Conservation (phyloP, 2,329 filamentous ascomycete genomes). For the Harringtonia lauricola region DNA sequence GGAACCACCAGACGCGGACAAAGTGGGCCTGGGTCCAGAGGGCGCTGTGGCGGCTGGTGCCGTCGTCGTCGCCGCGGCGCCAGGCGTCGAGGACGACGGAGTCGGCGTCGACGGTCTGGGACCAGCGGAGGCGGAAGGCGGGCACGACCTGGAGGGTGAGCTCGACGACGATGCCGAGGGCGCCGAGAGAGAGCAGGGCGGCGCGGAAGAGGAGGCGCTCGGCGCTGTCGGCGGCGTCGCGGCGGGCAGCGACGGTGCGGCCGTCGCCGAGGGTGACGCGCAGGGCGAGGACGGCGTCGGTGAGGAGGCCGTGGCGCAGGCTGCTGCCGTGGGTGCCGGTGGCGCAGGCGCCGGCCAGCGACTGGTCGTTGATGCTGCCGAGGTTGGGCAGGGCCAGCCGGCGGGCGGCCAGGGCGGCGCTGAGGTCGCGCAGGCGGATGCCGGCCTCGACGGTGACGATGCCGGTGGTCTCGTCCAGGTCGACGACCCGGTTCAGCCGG, state of each 20-base stretch:
- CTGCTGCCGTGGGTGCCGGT: slow-evolving; percentile 92
- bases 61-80: slow-evolving; percentile 53
- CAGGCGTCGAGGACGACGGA: slow-evolving; percentile 54
- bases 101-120: slow-evolving; percentile 66
- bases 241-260: slow-evolving; percentile 49
- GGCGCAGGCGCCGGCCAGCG: slow-evolving; percentile 80
- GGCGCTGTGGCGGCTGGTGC: slow-evolving; percentile 51
- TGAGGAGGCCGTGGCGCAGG: slow-evolving; percentile 71
- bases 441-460: slow-evolving; percentile 76
- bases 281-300: slow-evolving; percentile 62
- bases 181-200: slow-evolving; percentile 76
- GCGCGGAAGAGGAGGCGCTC: slow-evolving; percentile 88
- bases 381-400: slow-evolving; percentile 84
- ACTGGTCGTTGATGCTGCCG: slow-evolving; percentile 92
- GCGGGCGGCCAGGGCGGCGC: slow-evolving; percentile 58
- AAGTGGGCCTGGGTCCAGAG: slow-evolving; percentile 84
- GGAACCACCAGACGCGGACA: slow-evolving; percentile 95
- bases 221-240: slow-evolving; percentile 39
- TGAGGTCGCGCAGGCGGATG: slow-evolving; percentile 68
- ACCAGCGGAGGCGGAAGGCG: slow-evolving; percentile 77
- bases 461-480: slow-evolving; percentile 41
- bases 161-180: slow-evolving; percentile 82
- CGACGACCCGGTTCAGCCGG: slow-evolving; percentile 61
- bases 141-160: slow-evolving; percentile 74
- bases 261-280: slow-evolving; percentile 78